These are phyloP conservation scores for Acacia melanoxylon DNA, from an alignment of 306 rosid species.

Conservation along the genomic window DNA sequence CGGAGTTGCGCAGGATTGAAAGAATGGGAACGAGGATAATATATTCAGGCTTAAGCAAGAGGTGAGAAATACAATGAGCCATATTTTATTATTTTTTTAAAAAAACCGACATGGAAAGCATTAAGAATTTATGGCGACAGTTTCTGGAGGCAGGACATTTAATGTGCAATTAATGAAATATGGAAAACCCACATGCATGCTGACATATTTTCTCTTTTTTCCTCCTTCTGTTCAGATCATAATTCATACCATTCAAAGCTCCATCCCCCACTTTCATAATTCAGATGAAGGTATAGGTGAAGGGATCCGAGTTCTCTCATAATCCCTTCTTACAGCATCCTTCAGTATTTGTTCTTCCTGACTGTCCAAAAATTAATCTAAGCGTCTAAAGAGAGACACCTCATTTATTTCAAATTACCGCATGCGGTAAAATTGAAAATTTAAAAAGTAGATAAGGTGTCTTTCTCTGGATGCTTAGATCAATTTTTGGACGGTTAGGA, in stretches of 20 bases:
- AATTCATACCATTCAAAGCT: neutral
- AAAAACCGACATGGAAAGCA: neutral
- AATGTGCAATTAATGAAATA: neutral
- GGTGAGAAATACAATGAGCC: neutral
- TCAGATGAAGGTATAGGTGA: too few species aligned
- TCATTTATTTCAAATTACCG: too few species aligned
- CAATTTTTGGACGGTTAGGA: too few species aligned
- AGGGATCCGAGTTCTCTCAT: too few species aligned
- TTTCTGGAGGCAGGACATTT: neutral
- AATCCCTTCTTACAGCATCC: too few species aligned
- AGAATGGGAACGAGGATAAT: neutral
- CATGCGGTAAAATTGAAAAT: too few species aligned
- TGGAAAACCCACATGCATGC: constrained; percentile 11
- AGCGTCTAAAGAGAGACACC: too few species aligned
- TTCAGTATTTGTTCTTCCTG: too few species aligned
- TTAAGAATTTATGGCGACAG: neutral
- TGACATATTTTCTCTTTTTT: neutral
- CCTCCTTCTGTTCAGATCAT: neutral
- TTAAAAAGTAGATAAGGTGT: too few species aligned
- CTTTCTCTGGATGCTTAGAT: too few species aligned
- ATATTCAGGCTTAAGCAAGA: too few species aligned
- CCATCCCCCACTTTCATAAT: neutral
- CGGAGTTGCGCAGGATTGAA: neutral
- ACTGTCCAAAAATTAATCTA: too few species aligned
- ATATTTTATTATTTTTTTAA: neutral